phyloP scores from a whole-genome alignment of 805 yeast genomes.

The Scheffersomyces stipitis region DNA sequence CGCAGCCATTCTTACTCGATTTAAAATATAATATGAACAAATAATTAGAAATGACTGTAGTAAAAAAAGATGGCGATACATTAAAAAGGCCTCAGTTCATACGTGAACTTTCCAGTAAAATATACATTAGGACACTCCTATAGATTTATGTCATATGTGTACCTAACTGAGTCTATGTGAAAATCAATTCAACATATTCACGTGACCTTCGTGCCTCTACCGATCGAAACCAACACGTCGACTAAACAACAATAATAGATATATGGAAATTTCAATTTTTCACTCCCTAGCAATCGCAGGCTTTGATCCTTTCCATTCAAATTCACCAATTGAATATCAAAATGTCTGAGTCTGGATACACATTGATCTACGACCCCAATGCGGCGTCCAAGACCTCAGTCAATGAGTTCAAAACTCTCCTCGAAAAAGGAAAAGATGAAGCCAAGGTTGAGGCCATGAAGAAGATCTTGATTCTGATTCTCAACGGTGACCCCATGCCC shows the following conservation, averaged over 20 bases:
- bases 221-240: conserved; percentile 12
- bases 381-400: conserved; percentile 61
- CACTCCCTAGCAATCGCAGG: too few species aligned
- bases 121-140: too few species aligned
- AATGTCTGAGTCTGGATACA: conserved; percentile 53
- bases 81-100: too few species aligned
- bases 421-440: conserved; percentile 90
- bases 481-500: conserved; percentile 91
- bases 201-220: too few species aligned
- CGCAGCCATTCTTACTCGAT: too few species aligned
- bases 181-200: too few species aligned
- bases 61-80: too few species aligned
- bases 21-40: neutral
- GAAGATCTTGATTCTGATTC: conserved; percentile 77
- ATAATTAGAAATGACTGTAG: neutral
- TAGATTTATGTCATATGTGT: too few species aligned
- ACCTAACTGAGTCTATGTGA: too few species aligned
- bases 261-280: too few species aligned
- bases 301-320: too few species aligned
- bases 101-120: too few species aligned
- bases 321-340: conserved; percentile 1
- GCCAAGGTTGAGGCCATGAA: conserved; percentile 89
- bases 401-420: conserved; percentile 69
- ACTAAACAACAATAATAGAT: neutral
- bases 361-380: conserved; percentile 77